phyloP scores from a whole-genome alignment of 192 early-diverging fungal genomes.

The Gonapodya prolifera region DNA sequence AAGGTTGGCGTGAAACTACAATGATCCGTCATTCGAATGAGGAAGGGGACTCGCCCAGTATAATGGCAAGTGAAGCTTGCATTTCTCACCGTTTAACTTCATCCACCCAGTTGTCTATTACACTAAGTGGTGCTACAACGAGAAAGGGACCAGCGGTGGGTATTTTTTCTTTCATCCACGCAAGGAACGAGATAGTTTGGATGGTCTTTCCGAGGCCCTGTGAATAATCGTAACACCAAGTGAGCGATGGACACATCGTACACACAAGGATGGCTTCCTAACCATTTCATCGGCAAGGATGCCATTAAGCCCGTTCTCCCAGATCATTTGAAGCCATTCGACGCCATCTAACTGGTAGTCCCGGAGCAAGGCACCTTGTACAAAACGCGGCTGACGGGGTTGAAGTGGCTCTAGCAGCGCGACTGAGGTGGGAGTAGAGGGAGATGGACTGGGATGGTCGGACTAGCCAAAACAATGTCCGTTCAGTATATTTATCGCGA shows the following conservation, averaged over 20 bases:
- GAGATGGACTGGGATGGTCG: neutral
- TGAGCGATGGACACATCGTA: neutral
- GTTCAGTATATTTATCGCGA: too few species aligned
- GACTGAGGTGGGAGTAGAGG: neutral
- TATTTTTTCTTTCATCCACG: slow-evolving; percentile 44
- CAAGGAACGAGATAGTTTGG: slow-evolving; percentile 85
- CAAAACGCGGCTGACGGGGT: slow-evolving; percentile 14
- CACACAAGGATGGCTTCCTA: neutral
- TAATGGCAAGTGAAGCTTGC: neutral
- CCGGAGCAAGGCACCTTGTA: slow-evolving; percentile 30
- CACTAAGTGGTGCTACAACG: slow-evolving; percentile 78
- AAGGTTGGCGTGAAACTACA: slow-evolving; percentile 63
- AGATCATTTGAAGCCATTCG: slow-evolving; percentile 90
- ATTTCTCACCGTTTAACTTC: slow-evolving; percentile 63
- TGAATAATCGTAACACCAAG: neutral
- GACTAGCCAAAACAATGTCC: neutral
- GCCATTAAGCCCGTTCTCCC: slow-evolving; percentile 92
- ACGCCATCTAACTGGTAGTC: slow-evolving; percentile 92
- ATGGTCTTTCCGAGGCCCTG: slow-evolving; percentile 46
- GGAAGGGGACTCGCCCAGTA: neutral
- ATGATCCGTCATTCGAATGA: neutral
- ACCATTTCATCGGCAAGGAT: slow-evolving; percentile 97
- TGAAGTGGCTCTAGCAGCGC: neutral
- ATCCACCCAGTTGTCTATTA: slow-evolving; percentile 81
- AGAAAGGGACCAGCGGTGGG: slow-evolving; percentile 74